A percentile compares a stretch with the other conserved stretches of the same genome.
Conservation (phyloP, 148 eudicot species). For the Cornus suecica region DNA sequence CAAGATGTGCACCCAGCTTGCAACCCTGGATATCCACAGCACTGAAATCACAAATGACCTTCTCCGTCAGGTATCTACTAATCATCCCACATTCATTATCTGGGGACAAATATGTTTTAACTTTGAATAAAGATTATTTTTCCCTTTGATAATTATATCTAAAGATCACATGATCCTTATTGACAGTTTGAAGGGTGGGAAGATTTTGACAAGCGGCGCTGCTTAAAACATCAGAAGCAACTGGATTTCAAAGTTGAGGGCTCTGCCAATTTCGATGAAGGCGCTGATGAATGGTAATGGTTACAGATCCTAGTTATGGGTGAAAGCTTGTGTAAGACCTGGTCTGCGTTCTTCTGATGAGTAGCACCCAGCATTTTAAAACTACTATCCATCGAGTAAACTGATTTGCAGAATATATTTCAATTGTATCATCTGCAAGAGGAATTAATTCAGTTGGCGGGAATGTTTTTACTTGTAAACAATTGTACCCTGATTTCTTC, state of each 20-base stretch:
- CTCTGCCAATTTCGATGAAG: conserved; percentile 82
- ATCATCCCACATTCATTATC: neutral
- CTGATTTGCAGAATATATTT: neutral
- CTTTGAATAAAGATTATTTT: neutral
- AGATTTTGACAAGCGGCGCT: conserved; percentile 73
- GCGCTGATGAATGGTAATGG: conserved; percentile 75
- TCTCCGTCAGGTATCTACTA: conserved; percentile 60
- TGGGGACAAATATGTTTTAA: neutral
- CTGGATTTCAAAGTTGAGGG: conserved; percentile 76
- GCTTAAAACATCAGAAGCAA: conserved; percentile 79
- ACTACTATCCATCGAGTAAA: neutral
- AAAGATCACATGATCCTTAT: neutral
- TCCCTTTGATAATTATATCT: neutral
- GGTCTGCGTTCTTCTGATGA: conserved; percentile 2
- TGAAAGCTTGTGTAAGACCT: neutral
- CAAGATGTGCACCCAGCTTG: conserved; percentile 55
- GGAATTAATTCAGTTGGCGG: neutral
- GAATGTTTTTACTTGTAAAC: neutral
- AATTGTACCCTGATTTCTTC: too few species aligned
- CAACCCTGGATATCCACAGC: conserved; percentile 83
- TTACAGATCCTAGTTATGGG: neutral
- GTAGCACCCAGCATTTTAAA: neutral
- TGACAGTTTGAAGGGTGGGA: conserved; percentile 88
- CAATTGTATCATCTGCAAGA: neutral
- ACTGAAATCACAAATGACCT: conserved; percentile 79